Evolutionary conservation across 768 basidiomycete species (phyloP), one percentile per base, ranked within the genome.

Genomic region (Leccinum disarticulatum): DNA sequence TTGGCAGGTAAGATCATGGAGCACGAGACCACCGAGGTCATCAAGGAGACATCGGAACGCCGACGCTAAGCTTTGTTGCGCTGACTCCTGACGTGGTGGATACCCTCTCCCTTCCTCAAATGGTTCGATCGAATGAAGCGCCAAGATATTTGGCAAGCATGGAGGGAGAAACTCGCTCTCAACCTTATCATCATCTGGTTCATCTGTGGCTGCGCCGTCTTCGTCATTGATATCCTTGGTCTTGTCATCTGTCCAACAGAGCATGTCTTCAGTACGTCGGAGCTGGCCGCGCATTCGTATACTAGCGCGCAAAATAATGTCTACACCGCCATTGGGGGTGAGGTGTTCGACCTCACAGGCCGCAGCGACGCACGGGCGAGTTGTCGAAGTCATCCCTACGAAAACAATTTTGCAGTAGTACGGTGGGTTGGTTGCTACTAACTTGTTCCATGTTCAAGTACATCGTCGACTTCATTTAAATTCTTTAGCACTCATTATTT

Each of bases 111-210:
- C 3, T 73, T 87, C 54, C 76, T 99, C 46, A 79, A 74, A 10
- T 86, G 83, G 70, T 62, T 92, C 56, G 95, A 95, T 1, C 82
- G 92, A 30, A 97, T 98, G 95, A 97, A 98, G 77, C 88, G 96
- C 7, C 73, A 88, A 62, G 97, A 99, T 67, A 81, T 99, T 25
- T 85, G 90, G 27, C 94, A 98, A 73, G 97, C 97, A 2, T 99
- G 97, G 97, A 80, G 96, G 59, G 97, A 98, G 76, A 98, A 99
- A 74, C 80, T 97, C 1, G 92, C 93, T 3, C 83, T 98, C 69
- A 98, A 98, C 74, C 74, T 99, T 59, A 79, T 99, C 75, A 79
- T 99, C 75, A 98, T 99, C 66, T 98, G 95, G 96, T 86, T 97
- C 69, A 79, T 91, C 31, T 98, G 95, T 63, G 88, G 74, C n/a